Percentiles rank a stretch among this genome's conserved stretches.
Conservation (phyloP, 768 basidiomycete species). For the Neoboletus magnificus region DNA sequence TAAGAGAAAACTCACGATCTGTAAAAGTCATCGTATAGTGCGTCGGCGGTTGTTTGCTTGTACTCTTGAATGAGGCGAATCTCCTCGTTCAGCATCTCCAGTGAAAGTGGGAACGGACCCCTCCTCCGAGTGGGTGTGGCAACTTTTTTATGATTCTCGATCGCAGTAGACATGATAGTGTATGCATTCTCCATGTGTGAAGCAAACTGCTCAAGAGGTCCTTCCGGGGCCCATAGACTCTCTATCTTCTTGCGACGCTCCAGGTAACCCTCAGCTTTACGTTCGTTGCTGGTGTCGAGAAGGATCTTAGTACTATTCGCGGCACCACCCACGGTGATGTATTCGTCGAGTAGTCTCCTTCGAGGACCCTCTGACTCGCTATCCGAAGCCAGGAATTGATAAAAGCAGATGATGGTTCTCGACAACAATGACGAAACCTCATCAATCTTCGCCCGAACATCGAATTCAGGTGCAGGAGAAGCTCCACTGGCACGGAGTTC, state of each 20-base stretch:
- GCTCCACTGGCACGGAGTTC: background rate
- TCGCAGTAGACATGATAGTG: conserved; percentile 20
- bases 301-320: conserved; percentile 25
- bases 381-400: conserved; percentile 28
- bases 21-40: conserved; percentile 22
- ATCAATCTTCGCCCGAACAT: conserved; percentile 24
- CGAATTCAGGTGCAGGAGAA: conserved; percentile 6
- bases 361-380: conserved; percentile 20
- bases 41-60: conserved; percentile 14
- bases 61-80: conserved; percentile 20
- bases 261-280: conserved; percentile 20
- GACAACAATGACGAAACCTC: conserved; percentile 19
- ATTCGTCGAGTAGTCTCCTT: conserved; percentile 23
- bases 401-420: conserved; percentile 25
- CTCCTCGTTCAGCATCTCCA: conserved; percentile 24
- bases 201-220: conserved; percentile 17
- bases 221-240: conserved; percentile 16
- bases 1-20: conserved; percentile 9
- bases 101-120: conserved; percentile 20
- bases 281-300: conserved; percentile 23
- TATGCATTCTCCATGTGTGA: conserved; percentile 19
- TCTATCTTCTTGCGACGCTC: conserved; percentile 20
- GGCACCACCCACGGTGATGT: conserved; percentile 27
- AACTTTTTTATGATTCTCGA: conserved; percentile 17
- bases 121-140: conserved; percentile 12